Percentiles rank a stretch among this genome's conserved stretches.
These are phyloP conservation scores for Xylariaceae sp. DNA, from an alignment of 2,329 filamentous ascomycete species.

Conservation along the genomic window DNA sequence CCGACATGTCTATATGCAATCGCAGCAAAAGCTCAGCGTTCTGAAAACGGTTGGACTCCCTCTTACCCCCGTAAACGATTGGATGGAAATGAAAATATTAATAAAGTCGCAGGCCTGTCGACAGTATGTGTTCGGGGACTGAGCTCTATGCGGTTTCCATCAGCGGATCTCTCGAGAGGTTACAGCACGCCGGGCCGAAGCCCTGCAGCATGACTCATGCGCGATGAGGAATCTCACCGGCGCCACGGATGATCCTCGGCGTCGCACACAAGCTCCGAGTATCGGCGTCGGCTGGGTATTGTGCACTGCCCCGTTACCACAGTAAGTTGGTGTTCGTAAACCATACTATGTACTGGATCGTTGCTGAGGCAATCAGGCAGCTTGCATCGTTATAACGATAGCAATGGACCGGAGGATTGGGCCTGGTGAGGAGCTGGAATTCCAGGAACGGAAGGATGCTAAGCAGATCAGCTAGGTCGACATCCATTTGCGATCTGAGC, in stretches of 20 bases:
- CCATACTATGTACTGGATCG: neutral
- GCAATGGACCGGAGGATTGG: neutral
- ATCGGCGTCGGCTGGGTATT: neutral
- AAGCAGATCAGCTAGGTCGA: neutral
- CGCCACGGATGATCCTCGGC: neutral
- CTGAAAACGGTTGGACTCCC: constrained; percentile 52
- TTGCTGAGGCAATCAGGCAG: neutral
- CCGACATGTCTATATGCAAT: constrained; percentile 77
- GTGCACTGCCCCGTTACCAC: neutral
- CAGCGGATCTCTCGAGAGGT: neutral
- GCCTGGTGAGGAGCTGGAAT: constrained; percentile 1
- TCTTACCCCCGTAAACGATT: neutral
- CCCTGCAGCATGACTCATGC: neutral
- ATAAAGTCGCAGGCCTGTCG: constrained; percentile 45
- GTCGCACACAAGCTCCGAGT: constrained; percentile 1
- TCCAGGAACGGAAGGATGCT: constrained; percentile 1
- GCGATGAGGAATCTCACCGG: neutral
- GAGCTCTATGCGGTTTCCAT: constrained; percentile 9
- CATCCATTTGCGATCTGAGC: constrained; percentile 1
- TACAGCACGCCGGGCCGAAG: neutral
- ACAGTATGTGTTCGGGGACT: constrained; percentile 47
- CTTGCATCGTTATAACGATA: neutral
- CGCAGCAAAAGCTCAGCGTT: constrained; percentile 67
- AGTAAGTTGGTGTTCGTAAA: neutral
- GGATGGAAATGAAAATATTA: constrained; percentile 5